phyloP scores from a whole-genome alignment of 441 rosid genomes.

The Pelargonium citronellum region DNA sequence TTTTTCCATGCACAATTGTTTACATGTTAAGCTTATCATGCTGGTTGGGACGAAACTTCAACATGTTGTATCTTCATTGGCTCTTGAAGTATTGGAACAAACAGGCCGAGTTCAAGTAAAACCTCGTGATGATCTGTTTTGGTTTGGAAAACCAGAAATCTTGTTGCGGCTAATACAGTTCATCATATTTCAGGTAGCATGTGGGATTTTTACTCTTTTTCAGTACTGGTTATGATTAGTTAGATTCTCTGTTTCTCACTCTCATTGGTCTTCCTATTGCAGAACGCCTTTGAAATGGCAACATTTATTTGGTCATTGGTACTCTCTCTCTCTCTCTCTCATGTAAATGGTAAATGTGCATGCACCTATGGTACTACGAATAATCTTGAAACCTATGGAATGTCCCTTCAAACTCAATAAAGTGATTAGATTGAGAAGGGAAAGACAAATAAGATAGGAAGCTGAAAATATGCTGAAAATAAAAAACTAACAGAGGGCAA shows the following conservation, averaged over 20 bases:
- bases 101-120: constrained; percentile 72
- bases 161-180: constrained; percentile 65
- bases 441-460: too few relatives aligned
- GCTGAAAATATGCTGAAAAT: too few relatives aligned
- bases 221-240: background rate
- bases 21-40: constrained; percentile 64
- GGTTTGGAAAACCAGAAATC: constrained; percentile 93
- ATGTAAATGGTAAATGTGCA: background rate
- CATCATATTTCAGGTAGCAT: constrained; percentile 74
- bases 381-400: too few relatives aligned
- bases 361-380: too few relatives aligned
- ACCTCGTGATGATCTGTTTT: constrained; percentile 84
- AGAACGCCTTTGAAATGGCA: constrained; percentile 99
- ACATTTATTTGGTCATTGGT: constrained; percentile 93
- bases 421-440: too few relatives aligned
- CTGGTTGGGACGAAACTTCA: constrained; percentile 88
- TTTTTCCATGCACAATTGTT: constrained; percentile 9
- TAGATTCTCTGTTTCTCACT: constrained; percentile 4
- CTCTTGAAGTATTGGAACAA: constrained; percentile 76
- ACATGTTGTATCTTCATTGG: constrained; percentile 81
- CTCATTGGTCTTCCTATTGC: constrained; percentile 21
- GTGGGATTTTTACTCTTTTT: background rate
- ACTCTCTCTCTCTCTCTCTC: constrained; percentile 7
- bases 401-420: too few relatives aligned
- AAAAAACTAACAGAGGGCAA: too few relatives aligned